Evolutionary conservation across 768 basidiomycete genomes (phyloP).

Genomic region (Lanmaoa rubissima): DNA sequence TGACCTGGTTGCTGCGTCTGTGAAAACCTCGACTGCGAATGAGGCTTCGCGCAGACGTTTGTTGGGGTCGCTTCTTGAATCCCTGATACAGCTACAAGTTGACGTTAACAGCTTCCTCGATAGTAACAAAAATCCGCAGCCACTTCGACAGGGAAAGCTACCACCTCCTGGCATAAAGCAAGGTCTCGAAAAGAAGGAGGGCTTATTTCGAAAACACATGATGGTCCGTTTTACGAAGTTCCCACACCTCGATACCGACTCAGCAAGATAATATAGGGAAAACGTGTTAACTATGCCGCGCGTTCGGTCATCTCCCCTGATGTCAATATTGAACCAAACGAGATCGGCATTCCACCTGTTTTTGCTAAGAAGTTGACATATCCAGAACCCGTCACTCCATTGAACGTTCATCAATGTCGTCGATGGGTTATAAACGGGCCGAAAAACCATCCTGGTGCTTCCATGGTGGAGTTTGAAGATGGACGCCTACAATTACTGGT

Average conservation of each 20-base stretch:
- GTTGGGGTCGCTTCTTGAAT: conserved; percentile 70
- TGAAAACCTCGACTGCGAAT: conserved; percentile 55
- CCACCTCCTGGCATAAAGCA: conserved; percentile 96
- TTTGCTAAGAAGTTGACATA: conserved; percentile 97
- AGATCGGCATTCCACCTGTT: conserved; percentile 96
- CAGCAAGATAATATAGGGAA: conserved; percentile 58
- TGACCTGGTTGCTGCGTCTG: conserved; percentile 57
- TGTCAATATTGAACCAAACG: conserved; percentile 97
- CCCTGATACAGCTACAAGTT: conserved; percentile 85
- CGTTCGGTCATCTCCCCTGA: conserved; percentile 99
- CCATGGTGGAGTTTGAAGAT: conserved; percentile 94
- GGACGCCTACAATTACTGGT: conserved; percentile 85
- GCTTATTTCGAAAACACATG: conserved; percentile 97
- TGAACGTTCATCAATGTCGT: conserved; percentile 85
- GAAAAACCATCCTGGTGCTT: conserved; percentile 86
- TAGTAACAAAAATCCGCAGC: conserved; percentile 88
- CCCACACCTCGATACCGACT: background rate
- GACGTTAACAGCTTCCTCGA: conserved; percentile 98
- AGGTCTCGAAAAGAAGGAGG: conserved; percentile 97
- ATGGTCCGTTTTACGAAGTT: conserved; percentile 61
- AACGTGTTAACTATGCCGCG: conserved; percentile 98
- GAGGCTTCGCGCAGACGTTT: conserved; percentile 51
- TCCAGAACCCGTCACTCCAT: conserved; percentile 92
- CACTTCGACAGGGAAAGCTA: conserved; percentile 82
- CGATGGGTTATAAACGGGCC: conserved; percentile 91